Evolutionary conservation across 2,329 filamentous ascomycete genomes (phyloP).

Genomic region (Aspergillus unguis): DNA sequence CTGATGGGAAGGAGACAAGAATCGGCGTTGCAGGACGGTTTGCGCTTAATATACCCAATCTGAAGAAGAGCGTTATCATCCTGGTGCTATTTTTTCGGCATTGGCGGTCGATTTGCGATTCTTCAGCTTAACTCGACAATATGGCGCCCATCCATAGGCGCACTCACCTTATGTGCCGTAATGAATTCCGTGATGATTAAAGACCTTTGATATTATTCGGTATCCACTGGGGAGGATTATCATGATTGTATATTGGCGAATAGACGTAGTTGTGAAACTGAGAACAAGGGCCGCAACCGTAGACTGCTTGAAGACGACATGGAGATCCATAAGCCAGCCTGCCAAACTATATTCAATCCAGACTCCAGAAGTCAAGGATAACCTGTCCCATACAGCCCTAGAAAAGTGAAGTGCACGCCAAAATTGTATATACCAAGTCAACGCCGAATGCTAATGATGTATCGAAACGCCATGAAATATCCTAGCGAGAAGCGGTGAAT

Average conservation of each 20-base stretch:
- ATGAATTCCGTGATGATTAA: conserved; percentile 12
- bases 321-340: not conserved
- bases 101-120: not conserved
- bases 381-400: not conserved
- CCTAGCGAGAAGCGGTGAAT: not conserved
- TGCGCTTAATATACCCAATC: conserved; percentile 9
- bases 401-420: not conserved
- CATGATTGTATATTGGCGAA: not conserved
- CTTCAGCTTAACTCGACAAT: not conserved
- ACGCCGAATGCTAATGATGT: conserved; percentile 8
- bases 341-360: not conserved
- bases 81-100: not conserved
- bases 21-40: not conserved
- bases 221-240: too few relatives aligned
- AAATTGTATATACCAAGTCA: not conserved
- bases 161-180: conserved; percentile 6
- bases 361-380: not conserved
- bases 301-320: not conserved
- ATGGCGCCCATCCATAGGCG: conserved; percentile 1
- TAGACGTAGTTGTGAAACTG: conserved; percentile 1
- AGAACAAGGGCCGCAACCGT: not conserved
- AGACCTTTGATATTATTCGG: too few relatives aligned
- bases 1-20: not conserved
- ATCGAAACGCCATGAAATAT: not conserved
- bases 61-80: not conserved